Evolutionary conservation across 306 rosid species (phyloP).

Genomic region (Trichosanthes cucumerina): DNA sequence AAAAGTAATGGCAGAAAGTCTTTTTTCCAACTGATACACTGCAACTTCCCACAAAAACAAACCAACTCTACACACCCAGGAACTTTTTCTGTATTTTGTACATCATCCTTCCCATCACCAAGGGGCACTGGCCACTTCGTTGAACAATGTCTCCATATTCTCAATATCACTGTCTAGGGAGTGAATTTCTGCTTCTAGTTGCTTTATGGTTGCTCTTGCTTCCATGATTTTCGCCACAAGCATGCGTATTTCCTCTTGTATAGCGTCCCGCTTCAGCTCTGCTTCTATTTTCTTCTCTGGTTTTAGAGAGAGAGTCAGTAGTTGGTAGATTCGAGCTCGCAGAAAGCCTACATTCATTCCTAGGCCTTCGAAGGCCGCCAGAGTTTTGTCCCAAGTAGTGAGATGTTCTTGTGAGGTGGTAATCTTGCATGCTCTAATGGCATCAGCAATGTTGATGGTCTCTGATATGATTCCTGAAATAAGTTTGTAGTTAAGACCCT

Average conservation of each 20-base stretch:
- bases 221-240: slow-evolving; percentile 18
- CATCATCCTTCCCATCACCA: slow-evolving; percentile 24
- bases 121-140: slow-evolving; percentile 33
- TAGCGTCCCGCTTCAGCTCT: slow-evolving; percentile 14
- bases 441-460: slow-evolving; percentile 44
- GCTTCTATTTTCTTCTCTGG: slow-evolving; percentile 18
- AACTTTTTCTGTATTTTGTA: not conserved
- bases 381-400: slow-evolving; percentile 32
- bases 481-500: slow-evolving; percentile 36
- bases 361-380: slow-evolving; percentile 30
- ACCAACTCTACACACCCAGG: not conserved
- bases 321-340: slow-evolving; percentile 26
- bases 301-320: slow-evolving; percentile 18
- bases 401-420: slow-evolving; percentile 22
- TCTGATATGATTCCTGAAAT: slow-evolving; percentile 42
- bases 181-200: slow-evolving; percentile 24
- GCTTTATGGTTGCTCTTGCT: slow-evolving; percentile 4
- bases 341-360: slow-evolving; percentile 52
- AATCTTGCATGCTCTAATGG: slow-evolving; percentile 38
- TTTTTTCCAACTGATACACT: not conserved
- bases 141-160: slow-evolving; percentile 21
- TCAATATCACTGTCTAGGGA: slow-evolving; percentile 5
- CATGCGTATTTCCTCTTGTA: slow-evolving; percentile 14
- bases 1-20: not conserved
- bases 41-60: not conserved